Evolutionary conservation across 2,329 filamentous ascomycete genomes (phyloP), one percentile per base, ranked within the genome.

Genomic region (Apiospora malaysiana): DNA sequence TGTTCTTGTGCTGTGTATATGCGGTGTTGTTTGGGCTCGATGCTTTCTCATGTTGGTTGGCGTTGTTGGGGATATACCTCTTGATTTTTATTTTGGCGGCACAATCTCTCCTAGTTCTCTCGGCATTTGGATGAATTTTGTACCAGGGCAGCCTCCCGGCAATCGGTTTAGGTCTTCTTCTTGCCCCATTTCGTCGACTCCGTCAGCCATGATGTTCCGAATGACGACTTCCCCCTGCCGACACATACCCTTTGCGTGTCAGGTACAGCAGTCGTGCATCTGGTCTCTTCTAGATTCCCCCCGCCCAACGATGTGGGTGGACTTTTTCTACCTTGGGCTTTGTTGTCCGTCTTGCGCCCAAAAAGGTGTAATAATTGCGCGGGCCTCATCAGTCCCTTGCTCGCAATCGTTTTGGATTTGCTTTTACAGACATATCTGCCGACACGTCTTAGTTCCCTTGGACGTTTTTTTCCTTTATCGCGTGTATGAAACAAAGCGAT

Each of bases 11-110:
- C 27, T 32, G 56, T 63, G 56, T 63, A 63, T 63, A 63, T 63
- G 56, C 14, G 56, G 56, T 63, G 18, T 63, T 63, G 56, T 63
- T 40, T 32, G 27, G 56, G 27, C 18, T 63, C 56, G 56, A 63
- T 63, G 56, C 56, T 51, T 49, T 56, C 67, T 68, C 67, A 49
- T 68, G 46, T 68, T 37, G 67, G 46, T 51, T 68, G 67, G 67
- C 67, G 67, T 68, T 68, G 45, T 51, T 37, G 67, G 67, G 32
- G 46, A 68, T 68, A 68, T 68, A 68, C 67, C 67, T 68, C 45
- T 68, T 49, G 67, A 42, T 51, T 68, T 68, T 68, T 43, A 40
- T 68, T 68, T 43, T 47, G 66, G 66, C 46, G 67, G 46, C 23
- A 56, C 45, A 56, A 56, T 56, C 32, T 68, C 67, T 37, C 42